Percentiles rank a stretch among this genome's conserved stretches.
These are phyloP conservation scores for Taphrina betulina DNA, from an alignment of 1,139 yeast species.

Conservation along the genomic window DNA sequence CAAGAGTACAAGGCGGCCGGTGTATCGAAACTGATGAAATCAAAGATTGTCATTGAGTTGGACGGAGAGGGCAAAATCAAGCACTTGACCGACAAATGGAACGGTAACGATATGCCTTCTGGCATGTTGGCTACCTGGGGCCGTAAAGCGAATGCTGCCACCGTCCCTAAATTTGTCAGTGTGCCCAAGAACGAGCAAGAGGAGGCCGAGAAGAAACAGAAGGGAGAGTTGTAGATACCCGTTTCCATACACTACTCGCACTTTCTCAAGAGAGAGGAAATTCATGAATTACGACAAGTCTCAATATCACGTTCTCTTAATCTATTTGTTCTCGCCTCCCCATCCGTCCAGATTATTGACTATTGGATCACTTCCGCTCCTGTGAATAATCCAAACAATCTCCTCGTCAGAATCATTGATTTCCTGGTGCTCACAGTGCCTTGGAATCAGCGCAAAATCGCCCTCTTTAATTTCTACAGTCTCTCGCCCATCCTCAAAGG, in stretches of 20 bases:
- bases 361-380: slow-evolving; percentile 2
- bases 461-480: not conserved
- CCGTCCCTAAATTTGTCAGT: slow-evolving; percentile 15
- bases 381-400: slow-evolving; percentile 10
- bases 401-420: slow-evolving; percentile 11
- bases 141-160: slow-evolving; percentile 20
- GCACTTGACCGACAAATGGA: slow-evolving; percentile 15
- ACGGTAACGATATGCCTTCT: slow-evolving; percentile 1
- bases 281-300: no score
- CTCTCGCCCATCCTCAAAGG: slow-evolving; percentile 3
- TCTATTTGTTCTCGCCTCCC: no score
- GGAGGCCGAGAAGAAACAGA: slow-evolving; percentile 11
- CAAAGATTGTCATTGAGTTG: slow-evolving; percentile 16
- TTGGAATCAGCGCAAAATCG: slow-evolving; percentile 16
- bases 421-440: slow-evolving; percentile 20
- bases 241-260: no score
- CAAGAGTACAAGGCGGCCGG: slow-evolving; percentile 24
- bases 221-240: slow-evolving; percentile 9
- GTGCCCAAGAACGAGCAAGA: slow-evolving; percentile 23
- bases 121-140: slow-evolving; percentile 12
- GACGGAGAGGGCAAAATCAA: slow-evolving; percentile 22
- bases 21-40: slow-evolving; percentile 13
- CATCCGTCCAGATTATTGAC: slow-evolving; percentile 10
- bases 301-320: no score
- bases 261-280: no score